Base-by-base conservation (phyloP, 208 protist genomes). In the Lotmaria passim region DNA sequence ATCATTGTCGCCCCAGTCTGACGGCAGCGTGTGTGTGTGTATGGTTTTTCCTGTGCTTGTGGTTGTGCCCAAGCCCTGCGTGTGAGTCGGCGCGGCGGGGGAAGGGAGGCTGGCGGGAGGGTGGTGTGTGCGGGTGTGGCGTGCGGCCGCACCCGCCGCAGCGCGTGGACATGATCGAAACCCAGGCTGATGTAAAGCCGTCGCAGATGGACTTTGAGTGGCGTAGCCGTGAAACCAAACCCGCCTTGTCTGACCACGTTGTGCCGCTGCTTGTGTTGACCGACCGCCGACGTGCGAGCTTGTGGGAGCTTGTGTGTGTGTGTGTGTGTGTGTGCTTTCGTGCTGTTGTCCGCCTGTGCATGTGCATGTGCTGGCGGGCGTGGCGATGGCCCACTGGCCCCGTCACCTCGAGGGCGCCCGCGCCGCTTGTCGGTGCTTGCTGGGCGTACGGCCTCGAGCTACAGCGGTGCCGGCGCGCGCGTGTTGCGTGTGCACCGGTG, bases 361-460 rank as follows among this genome's bases (percentile, higher is more conserved):
- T 12, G 36, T 39, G 36, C 6, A 6, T 6, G 36, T 39, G 36
- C 8, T 12, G 36, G 36, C 8, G 8, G 36, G 36, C 36, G 36
- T 6, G 21, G 24, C 38, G 36, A 8, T 47, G 56, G 60, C 34
- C 60, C 30, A 67, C 60, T 67, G 60, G 60, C 60, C 60, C 60
- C 47, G 60, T 67, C 60, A 67, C 60, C 60, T 67, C 24, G 60
- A 43, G 33, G 60, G 60, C 60, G 60, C 60, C 46, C 60, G 60
- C 33, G 60, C 60, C 60, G 60, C 60, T 31, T 67, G 60, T 44
- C 60, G 60, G 60, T 33, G 47, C 60, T 56, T 55, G 60, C 46
- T 67, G 60, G 60, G 60, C 60, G 60, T 67, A 67, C 60, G 60
- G 60, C 60, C 33, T 67, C 60, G 60, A 67, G 60, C 36, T 46